Conservation (phyloP, 768 basidiomycete species). For the Podaxis carcinomalis region DNA sequence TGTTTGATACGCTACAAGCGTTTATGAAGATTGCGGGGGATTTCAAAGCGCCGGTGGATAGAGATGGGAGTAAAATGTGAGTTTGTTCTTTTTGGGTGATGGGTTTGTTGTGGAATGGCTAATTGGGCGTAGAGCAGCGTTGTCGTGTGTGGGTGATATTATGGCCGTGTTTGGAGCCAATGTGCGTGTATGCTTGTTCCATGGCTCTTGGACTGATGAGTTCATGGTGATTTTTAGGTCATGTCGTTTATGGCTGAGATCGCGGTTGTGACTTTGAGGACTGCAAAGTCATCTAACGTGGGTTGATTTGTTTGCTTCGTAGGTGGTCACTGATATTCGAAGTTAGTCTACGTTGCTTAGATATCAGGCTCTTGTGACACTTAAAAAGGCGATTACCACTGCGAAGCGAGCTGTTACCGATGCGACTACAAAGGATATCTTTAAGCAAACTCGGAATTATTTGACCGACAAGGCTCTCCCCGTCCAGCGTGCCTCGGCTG, state of each 20-base stretch:
- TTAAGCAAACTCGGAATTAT: slow-evolving; percentile 75
- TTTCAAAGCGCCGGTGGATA: slow-evolving; percentile 52
- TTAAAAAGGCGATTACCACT: slow-evolving; percentile 74
- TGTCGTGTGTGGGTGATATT: slow-evolving; percentile 84
- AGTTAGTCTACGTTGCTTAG: slow-evolving; percentile 74
- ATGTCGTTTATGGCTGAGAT: slow-evolving; percentile 97
- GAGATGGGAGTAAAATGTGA: slow-evolving; percentile 64
- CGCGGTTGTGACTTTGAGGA: slow-evolving; percentile 56
- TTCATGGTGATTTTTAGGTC: slow-evolving; percentile 44
- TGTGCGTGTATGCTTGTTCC: slow-evolving; percentile 37
- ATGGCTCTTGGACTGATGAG: neutral
- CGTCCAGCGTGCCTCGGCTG: slow-evolving; percentile 79
- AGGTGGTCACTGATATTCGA: neutral
- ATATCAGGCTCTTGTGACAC: slow-evolving; percentile 70
- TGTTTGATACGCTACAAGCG: slow-evolving; percentile 83
- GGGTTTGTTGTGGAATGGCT: neutral
- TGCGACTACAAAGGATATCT: slow-evolving; percentile 67
- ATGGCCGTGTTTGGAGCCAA: slow-evolving; percentile 84
- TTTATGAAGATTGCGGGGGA: slow-evolving; percentile 76
- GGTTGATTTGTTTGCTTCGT: slow-evolving; percentile 22
- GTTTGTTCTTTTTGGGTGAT: slow-evolving; percentile 19
- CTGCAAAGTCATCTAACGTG: slow-evolving; percentile 69
- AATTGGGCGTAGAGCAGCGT: slow-evolving; percentile 56
- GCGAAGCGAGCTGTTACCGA: slow-evolving; percentile 87
- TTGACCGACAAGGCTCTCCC: slow-evolving; percentile 81